phyloP scores from a whole-genome alignment of 176 grass and related monocot species.

The Triticum dicoccoides region DNA sequence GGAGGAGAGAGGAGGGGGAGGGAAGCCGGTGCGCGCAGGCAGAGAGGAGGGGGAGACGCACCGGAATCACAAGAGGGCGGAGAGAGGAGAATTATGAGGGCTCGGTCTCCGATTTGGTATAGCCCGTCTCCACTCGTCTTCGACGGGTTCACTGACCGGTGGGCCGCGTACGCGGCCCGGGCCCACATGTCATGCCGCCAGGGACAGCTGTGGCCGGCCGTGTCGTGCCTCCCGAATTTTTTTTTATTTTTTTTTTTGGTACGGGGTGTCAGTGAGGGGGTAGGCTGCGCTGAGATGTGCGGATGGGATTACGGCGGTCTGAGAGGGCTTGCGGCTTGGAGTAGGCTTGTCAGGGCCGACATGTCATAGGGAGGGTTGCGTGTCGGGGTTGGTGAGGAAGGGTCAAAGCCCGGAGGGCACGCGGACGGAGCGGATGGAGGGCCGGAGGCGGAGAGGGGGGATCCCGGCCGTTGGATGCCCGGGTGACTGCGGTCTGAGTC shows the following conservation, averaged over 20 bases:
- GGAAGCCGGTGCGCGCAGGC: neutral
- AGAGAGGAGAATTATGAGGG: slow-evolving; percentile 3
- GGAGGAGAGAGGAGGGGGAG: neutral
- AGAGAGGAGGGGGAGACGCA: neutral
- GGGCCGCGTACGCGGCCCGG: accelerated
- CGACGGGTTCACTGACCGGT: neutral
- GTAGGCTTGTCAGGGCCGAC: neutral
- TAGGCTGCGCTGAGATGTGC: accelerated
- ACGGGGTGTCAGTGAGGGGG: neutral
- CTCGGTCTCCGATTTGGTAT: slow-evolving; percentile 40
- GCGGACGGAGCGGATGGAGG: neutral
- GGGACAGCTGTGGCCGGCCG: neutral
- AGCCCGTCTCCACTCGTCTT: neutral
- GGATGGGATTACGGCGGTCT: slow-evolving; percentile 3
- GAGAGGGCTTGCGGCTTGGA: slow-evolving; percentile 13
- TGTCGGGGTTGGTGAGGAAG: slow-evolving; percentile 25
- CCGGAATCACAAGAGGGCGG: slow-evolving; percentile 13
- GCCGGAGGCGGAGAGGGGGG: neutral
- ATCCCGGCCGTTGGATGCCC: neutral
- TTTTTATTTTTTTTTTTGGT: neutral
- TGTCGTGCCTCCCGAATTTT: neutral
- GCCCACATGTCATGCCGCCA: neutral
- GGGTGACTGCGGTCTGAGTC: neutral
- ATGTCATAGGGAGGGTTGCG: slow-evolving; percentile 40
- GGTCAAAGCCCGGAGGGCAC: slow-evolving; percentile 7